These are phyloP conservation scores for Wallacemonas sp. DNA, from an alignment of 208 protist genomes.

Conservation along the genomic window DNA sequence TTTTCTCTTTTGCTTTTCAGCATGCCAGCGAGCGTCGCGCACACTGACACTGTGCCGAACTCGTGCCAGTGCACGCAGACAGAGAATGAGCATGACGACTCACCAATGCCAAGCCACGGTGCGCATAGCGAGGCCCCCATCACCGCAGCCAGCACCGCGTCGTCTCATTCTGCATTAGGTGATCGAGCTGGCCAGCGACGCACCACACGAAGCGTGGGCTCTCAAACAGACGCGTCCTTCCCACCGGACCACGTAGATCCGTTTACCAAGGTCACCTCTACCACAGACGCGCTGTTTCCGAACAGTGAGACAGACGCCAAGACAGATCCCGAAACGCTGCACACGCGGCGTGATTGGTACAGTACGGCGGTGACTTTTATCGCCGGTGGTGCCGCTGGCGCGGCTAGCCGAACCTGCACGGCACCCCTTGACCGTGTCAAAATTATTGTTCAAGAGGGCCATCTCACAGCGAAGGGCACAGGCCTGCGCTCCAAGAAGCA, in stretches of 20 bases:
- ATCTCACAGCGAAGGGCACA: constrained; percentile 26
- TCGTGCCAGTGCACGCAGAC: too few species aligned
- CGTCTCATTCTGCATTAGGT: too few species aligned
- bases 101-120: too few species aligned
- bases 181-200: too few species aligned
- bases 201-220: constrained; percentile 1
- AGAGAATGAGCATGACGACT: too few species aligned
- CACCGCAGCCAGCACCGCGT: too few species aligned
- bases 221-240: neutral
- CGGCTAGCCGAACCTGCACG: constrained; percentile 80
- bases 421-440: constrained; percentile 92
- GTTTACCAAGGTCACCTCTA: neutral
- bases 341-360: constrained; percentile 75
- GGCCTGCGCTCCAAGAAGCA: constrained; percentile 31
- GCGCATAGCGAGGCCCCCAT: too few species aligned
- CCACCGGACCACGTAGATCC: neutral
- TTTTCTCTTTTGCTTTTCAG: too few species aligned
- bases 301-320: neutral
- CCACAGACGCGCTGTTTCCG: neutral
- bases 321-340: constrained; percentile 9
- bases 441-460: constrained; percentile 90
- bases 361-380: constrained; percentile 77
- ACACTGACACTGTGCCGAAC: too few species aligned
- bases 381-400: constrained; percentile 80
- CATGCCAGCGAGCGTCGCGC: too few species aligned